Conservation (phyloP, 495 filamentous ascomycete genomes). For the Endocarpon pusillum region DNA sequence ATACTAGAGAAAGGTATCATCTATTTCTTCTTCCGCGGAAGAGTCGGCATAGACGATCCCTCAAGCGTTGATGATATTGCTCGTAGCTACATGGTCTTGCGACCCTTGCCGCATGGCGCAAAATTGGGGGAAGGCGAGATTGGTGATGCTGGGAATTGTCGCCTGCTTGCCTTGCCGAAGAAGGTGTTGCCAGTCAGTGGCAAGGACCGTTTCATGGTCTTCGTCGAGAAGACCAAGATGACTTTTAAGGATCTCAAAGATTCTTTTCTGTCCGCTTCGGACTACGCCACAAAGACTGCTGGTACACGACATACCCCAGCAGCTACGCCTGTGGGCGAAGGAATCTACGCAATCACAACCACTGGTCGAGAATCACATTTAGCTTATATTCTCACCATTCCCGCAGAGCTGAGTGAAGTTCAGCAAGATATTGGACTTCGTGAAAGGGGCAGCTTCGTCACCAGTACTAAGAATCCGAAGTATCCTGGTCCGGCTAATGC, state of each 20-base stretch:
- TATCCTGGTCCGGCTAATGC: conserved; percentile 44
- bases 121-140: conserved; percentile 46
- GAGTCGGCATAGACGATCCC: conserved; percentile 58
- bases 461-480: conserved; percentile 69
- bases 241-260: conserved; percentile 57
- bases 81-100: conserved; percentile 67
- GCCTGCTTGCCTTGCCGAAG: conserved; percentile 69
- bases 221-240: conserved; percentile 61
- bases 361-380: conserved; percentile 59
- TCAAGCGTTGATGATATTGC: conserved; percentile 54
- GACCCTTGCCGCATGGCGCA: conserved; percentile 53
- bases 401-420: conserved; percentile 47
- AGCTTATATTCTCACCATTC: conserved; percentile 71
- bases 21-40: conserved; percentile 79
- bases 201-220: conserved; percentile 59
- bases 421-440: conserved; percentile 62
- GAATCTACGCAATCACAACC: conserved; percentile 68
- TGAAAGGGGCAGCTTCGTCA: conserved; percentile 57
- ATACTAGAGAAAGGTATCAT: conserved; percentile 85
- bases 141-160: conserved; percentile 43
- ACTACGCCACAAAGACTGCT: conserved; percentile 62
- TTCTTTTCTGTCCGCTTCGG: conserved; percentile 43
- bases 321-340: conserved; percentile 63
- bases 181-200: conserved; percentile 63
- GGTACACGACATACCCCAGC: conserved; percentile 55